Base-by-base conservation (phyloP, 1,284 basidiomycete species). In the Ustilago sp. region DNA sequence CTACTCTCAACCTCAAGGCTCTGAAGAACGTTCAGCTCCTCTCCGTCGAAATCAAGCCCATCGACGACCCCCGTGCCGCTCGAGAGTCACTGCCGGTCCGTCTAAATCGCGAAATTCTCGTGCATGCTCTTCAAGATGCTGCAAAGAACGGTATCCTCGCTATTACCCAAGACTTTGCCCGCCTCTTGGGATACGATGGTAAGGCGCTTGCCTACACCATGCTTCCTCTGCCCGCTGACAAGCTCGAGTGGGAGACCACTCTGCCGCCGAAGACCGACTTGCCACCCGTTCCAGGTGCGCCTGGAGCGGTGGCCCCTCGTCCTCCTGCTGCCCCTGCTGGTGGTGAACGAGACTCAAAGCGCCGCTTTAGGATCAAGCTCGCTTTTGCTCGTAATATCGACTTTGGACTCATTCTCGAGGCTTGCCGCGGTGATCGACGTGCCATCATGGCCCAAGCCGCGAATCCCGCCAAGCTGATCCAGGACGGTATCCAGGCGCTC, bases 401-500 rank as follows among this genome's bases (percentile, higher is more conserved):
- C 45, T 60, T 74, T 6, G 35, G 54, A 0, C n/a, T 54, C 17
- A 57, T 82, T 5, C 28, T 60, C 39, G 53, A 67, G 1, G 73
- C 71, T 17, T 80, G 77, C 56, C 47, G 34, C 8, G 74, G 68
- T 41, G 68, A 80, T 36, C 64, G 47, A 8, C 76, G 65, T 12
- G 50, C 68, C 15, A 68, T 78, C 54, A 75, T 64, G 66, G 70
- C 68, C 9, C 34, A 57, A 4, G 56, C 68, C 28, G 73, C 76
- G 13, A 69, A 68, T 51, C 71, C 79, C 7, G 45, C 67, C 36
- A 65, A 77, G 35, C 17, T 62, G 28, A 61, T 63, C 17, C 62
- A 66, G 43, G 58, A 66, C 51, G 59, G 60, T 11, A 51, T 80
- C 1, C 80, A 79, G 56, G 74, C 68, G 6, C 58, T 80, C 59